These are phyloP conservation scores for Podospora tetraspora DNA, from an alignment of 495 filamentous ascomycete species.

Conservation along the genomic window DNA sequence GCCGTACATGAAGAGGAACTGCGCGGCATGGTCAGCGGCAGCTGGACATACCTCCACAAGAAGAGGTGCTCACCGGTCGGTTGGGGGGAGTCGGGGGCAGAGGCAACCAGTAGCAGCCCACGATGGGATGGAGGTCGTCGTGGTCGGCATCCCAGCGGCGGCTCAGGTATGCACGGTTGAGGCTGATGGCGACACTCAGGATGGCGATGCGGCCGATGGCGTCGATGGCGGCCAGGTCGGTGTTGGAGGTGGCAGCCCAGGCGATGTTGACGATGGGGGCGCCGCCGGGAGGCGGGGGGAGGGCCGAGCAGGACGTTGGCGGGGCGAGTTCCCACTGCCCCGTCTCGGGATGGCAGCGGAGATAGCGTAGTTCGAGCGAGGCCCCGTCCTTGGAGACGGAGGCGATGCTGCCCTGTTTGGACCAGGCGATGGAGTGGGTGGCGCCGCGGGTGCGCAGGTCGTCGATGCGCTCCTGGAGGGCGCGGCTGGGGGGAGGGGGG, in stretches of 20 bases:
- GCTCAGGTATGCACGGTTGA: slow-evolving; percentile 59
- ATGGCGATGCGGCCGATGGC: slow-evolving; percentile 66
- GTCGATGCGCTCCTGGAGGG: slow-evolving; percentile 66
- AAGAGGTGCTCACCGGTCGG: slow-evolving; percentile 15
- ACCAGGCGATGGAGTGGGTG: slow-evolving; percentile 87
- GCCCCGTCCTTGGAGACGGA: slow-evolving; percentile 67
- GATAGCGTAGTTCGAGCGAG: slow-evolving; percentile 62
- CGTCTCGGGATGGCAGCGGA: slow-evolving; percentile 63
- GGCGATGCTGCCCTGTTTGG: slow-evolving; percentile 80
- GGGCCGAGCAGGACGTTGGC: slow-evolving; percentile 37
- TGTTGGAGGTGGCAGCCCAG: slow-evolving; percentile 63
- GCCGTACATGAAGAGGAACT: slow-evolving; percentile 34
- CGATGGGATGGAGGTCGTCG: slow-evolving; percentile 69
- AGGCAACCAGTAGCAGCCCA: slow-evolving; percentile 80
- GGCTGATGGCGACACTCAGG: slow-evolving; percentile 52
- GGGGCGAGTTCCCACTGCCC: slow-evolving; percentile 76
- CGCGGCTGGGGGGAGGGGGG: slow-evolving; percentile 52
- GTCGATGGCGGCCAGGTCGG: slow-evolving; percentile 74
- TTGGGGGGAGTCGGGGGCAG: slow-evolving; percentile 16
- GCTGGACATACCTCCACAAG: background rate
- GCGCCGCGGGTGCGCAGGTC: slow-evolving; percentile 75
- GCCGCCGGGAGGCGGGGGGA: slow-evolving; percentile 34
- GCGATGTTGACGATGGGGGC: slow-evolving; percentile 63
- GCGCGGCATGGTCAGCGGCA: background rate
- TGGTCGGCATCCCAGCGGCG: slow-evolving; percentile 55